phyloP scores from a whole-genome alignment of 768 basidiomycete genomes.

The Strobilomyces confusus region DNA sequence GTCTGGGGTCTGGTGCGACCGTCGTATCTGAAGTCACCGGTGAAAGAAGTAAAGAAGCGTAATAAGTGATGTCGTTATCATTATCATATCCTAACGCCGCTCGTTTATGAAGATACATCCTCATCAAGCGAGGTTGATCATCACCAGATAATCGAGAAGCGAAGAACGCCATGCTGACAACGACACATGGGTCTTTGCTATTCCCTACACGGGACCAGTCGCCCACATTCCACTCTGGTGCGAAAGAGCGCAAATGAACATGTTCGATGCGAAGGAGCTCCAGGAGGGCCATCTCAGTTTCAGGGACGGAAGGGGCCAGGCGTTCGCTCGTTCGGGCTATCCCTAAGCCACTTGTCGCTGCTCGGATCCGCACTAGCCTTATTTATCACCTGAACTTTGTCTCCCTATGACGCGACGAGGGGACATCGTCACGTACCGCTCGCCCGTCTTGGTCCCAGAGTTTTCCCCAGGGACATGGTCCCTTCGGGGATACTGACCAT shows the following conservation, averaged over 20 bases:
- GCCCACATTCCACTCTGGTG: not conserved
- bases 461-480: not conserved
- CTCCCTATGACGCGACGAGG: not conserved
- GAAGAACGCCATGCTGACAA: not conserved
- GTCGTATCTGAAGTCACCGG: not conserved
- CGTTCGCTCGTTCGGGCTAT: conserved; percentile 1
- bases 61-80: conserved; percentile 87
- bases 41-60: conserved; percentile 10
- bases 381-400: not conserved
- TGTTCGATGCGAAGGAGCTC: not conserved
- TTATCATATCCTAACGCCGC: conserved; percentile 95
- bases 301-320: not conserved
- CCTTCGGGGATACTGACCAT: conserved; percentile 6
- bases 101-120: conserved; percentile 74
- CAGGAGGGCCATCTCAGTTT: conserved; percentile 3
- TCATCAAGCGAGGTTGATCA: conserved; percentile 98
- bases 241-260: not conserved
- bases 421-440: conserved; percentile 5
- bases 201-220: not conserved
- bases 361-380: conserved; percentile 3
- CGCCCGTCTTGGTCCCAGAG: not conserved
- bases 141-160: conserved; percentile 77
- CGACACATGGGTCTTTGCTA: not conserved
- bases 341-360: not conserved
- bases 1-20: no score